These are phyloP conservation scores for Mycena belliarum DNA, from an alignment of 768 basidiomycete genomes.

Conservation along the genomic window DNA sequence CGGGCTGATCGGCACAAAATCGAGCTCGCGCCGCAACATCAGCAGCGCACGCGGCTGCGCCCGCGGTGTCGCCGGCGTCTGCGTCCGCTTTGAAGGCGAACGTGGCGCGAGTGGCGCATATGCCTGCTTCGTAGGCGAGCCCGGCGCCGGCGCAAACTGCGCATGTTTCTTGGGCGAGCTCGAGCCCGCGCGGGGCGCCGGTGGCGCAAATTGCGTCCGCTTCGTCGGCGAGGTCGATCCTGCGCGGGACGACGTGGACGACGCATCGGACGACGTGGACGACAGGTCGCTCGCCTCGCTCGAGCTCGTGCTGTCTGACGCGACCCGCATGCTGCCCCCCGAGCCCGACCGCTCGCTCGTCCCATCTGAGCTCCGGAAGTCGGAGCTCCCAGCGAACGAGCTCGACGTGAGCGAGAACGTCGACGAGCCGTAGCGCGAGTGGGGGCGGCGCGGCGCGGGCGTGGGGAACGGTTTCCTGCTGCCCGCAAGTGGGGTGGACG, in stretches of 20 bases:
- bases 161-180: slow-evolving; percentile 33
- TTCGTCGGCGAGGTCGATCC: background rate
- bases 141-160: slow-evolving; percentile 31
- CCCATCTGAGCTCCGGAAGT: too few relatives aligned
- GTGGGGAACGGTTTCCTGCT: slow-evolving; percentile 37
- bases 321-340: too few relatives aligned
- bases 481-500: too few relatives aligned
- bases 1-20: slow-evolving; percentile 74
- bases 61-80: slow-evolving; percentile 17
- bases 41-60: slow-evolving; percentile 52
- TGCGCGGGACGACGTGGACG: too few relatives aligned
- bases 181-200: too few relatives aligned
- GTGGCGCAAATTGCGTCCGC: too few relatives aligned
- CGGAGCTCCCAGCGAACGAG: slow-evolving; percentile 9
- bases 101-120: background rate
- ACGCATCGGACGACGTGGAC: too few relatives aligned
- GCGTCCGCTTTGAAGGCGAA: too few relatives aligned
- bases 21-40: slow-evolving; percentile 71
- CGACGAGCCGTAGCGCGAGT: slow-evolving; percentile 39
- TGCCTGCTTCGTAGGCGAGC: slow-evolving; percentile 45
- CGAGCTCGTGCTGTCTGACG: too few relatives aligned
- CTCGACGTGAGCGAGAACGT: slow-evolving; percentile 23
- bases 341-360: too few relatives aligned
- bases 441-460: slow-evolving; percentile 36
- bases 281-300: too few relatives aligned